Evolutionary conservation across 2,329 filamentous ascomycete genomes (phyloP).

Genomic region (Clathrospora elynae): DNA sequence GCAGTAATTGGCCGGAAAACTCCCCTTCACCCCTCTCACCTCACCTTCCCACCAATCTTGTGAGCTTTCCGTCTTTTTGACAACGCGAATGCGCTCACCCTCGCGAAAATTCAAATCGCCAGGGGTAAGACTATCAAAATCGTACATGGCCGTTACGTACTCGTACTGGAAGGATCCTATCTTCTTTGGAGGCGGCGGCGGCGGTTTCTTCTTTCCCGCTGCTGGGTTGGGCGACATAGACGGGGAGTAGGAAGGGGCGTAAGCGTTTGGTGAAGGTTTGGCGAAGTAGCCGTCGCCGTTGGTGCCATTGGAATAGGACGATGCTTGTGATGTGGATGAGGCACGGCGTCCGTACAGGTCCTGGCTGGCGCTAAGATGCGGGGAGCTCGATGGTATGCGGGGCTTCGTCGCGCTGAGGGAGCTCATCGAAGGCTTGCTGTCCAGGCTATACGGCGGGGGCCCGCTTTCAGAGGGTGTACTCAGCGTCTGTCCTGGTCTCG

Average conservation of each 20-base stretch:
- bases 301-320: slow-evolving; percentile 36
- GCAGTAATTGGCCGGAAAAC: slow-evolving; percentile 85
- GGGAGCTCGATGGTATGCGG: slow-evolving; percentile 41
- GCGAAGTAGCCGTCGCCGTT: slow-evolving; percentile 48
- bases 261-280: slow-evolving; percentile 30
- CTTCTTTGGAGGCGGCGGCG: slow-evolving; percentile 70
- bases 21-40: slow-evolving; percentile 68
- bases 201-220: slow-evolving; percentile 71
- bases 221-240: slow-evolving; percentile 54
- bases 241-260: no score
- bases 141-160: slow-evolving; percentile 74
- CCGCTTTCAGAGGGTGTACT: slow-evolving; percentile 35
- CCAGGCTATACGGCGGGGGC: slow-evolving; percentile 37
- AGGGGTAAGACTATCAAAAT: slow-evolving; percentile 70
- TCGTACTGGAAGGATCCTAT: slow-evolving; percentile 56
- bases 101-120: slow-evolving; percentile 77
- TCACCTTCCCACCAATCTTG: slow-evolving; percentile 92
- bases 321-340: slow-evolving; percentile 41
- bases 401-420: slow-evolving; percentile 44
- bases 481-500: slow-evolving; percentile 31
- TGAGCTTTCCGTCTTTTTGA: slow-evolving; percentile 77
- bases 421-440: slow-evolving; percentile 43
- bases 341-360: slow-evolving; percentile 39
- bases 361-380: slow-evolving; percentile 38
- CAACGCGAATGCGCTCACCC: slow-evolving; percentile 75